Base-by-base conservation (phyloP, 1,139 yeast genomes). In the Suhomyces anneliseae region DNA sequence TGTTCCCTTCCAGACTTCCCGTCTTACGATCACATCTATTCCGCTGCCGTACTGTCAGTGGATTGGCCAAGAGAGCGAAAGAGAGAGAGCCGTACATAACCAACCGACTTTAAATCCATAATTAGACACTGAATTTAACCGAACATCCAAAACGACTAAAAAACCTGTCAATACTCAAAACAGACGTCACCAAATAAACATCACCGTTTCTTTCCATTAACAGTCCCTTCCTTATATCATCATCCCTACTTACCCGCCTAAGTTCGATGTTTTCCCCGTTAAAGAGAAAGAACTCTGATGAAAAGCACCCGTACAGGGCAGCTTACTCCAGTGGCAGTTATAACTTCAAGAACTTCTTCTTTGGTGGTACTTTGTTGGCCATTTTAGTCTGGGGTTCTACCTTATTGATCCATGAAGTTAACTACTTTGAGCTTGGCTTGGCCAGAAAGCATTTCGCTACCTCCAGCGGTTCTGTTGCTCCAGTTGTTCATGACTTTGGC, bases 371-470 rank as follows among this genome's bases (percentile, higher is more conserved):
- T 1, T 45, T 71, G 24, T 43, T 70, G 29, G 65, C 67, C 1
- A 46, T 68, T 7, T 55, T 74, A 36, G 51, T 74, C 31, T 74
- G 76, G 75, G 79, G 79, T 8, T 56, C 70, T 2, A 66, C 69
- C 9, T 57, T 70, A 44, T 64, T 74, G 40, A 46, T 74, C 9
- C 53, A 57, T 24, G 53, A 72, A 29, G 57, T 73, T 26, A 57
- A 57, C 32, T 49, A 54, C 26, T 65, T 68, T 12, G 43, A 44
- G 36, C 38, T 36, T 15, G 37, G 12, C 19, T 15, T 33, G 29
- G 34, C 40, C 29, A 24, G 27, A 10, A 29, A 29, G 12, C 27
- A 10, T 7, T 32, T 39, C 38, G 12, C 24, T 19, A 19, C 6
- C 24, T 19, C 32, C n/a, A 27, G 3, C 4, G 15, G 8, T 15